phyloP scores from a whole-genome alignment of 768 basidiomycete species.

The Filobasidium wieringae region DNA sequence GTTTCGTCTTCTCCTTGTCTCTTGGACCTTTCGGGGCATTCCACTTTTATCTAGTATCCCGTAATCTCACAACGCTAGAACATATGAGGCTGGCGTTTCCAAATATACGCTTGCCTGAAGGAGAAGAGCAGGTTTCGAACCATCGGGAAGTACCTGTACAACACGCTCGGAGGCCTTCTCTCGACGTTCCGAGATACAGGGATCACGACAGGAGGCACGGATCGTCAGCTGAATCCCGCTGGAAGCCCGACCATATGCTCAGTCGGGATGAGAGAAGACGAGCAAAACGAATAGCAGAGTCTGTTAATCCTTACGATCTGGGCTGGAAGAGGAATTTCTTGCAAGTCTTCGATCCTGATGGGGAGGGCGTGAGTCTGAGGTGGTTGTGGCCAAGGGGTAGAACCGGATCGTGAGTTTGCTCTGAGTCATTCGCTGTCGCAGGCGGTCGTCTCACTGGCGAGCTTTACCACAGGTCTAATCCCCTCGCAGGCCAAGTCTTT shows the following conservation, averaged over 20 bases:
- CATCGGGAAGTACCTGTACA: neutral
- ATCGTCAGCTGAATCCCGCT: too few species aligned
- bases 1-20: slow-evolving; percentile 21
- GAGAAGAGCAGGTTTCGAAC: neutral
- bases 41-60: slow-evolving; percentile 20
- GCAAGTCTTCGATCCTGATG: slow-evolving; percentile 8
- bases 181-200: neutral
- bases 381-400: neutral
- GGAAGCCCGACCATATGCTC: slow-evolving; percentile 31
- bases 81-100: neutral
- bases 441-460: neutral
- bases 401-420: neutral
- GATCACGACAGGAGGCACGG: too few species aligned
- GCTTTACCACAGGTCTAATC: neutral
- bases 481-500: neutral
- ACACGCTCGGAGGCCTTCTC: neutral
- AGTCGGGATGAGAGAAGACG: slow-evolving; percentile 22
- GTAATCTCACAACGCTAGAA: neutral
- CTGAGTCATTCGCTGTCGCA: neutral
- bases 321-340: slow-evolving; percentile 29
- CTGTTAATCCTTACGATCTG: slow-evolving; percentile 32
- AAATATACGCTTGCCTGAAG: neutral
- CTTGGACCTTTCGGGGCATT: slow-evolving; percentile 24
- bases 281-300: slow-evolving; percentile 21
- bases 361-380: neutral